Evolutionary conservation across 2,329 filamentous ascomycete species (phyloP).

Genomic region (Didymella pinodella): DNA sequence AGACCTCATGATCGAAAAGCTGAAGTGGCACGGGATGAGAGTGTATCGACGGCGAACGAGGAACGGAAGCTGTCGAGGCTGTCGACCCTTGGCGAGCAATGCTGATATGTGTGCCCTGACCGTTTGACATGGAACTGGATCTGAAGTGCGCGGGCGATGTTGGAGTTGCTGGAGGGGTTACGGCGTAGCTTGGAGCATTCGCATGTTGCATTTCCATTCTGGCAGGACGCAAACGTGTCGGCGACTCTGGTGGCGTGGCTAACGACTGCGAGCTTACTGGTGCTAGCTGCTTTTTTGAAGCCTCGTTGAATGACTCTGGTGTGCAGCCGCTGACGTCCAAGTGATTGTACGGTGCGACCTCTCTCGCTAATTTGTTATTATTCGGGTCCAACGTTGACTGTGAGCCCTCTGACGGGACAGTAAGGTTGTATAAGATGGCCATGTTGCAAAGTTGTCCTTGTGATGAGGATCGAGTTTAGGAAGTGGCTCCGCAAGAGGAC

Average conservation of each 20-base stretch:
- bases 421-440: constrained; percentile 22
- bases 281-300: constrained; percentile 3
- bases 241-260: constrained; percentile 41
- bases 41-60: constrained; percentile 29
- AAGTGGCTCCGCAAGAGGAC: constrained; percentile 17
- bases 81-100: constrained; percentile 34
- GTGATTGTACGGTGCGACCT: constrained; percentile 2
- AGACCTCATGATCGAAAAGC: constrained; percentile 33
- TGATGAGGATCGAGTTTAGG: constrained; percentile 22
- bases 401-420: constrained; percentile 14
- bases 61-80: constrained; percentile 23
- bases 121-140: constrained; percentile 29
- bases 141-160: constrained; percentile 33
- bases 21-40: constrained; percentile 35
- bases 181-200: constrained; percentile 28
- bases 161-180: constrained; percentile 44
- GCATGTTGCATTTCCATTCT: constrained; percentile 28
- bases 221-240: constrained; percentile 27
- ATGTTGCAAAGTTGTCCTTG: constrained; percentile 20
- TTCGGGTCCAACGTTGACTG: background rate
- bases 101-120: constrained; percentile 28
- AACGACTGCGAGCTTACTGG: constrained; percentile 18
- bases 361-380: constrained; percentile 1
- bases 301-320: background rate
- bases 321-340: constrained; percentile 9